These are phyloP conservation scores for Amanita rimosa DNA, from an alignment of 768 basidiomycete species.

Conservation along the genomic window DNA sequence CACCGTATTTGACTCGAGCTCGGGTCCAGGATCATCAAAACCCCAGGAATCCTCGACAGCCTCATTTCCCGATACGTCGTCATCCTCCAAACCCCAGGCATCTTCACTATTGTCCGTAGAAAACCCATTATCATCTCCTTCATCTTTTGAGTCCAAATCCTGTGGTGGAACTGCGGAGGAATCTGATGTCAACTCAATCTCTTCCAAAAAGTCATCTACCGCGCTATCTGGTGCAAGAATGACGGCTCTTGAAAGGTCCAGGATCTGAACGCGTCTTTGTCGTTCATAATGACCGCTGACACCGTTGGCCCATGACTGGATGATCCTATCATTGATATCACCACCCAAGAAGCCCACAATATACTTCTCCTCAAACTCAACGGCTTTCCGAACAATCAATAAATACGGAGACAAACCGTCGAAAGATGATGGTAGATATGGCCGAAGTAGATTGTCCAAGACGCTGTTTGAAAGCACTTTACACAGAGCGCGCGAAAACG, in stretches of 20 bases:
- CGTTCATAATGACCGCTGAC: constrained; percentile 71
- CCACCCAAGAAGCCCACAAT: constrained; percentile 39
- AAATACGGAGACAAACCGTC: constrained; percentile 52
- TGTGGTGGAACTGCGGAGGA: constrained; percentile 19
- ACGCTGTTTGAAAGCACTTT: constrained; percentile 50
- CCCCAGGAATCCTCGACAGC: constrained; percentile 37
- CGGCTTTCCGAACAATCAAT: constrained; percentile 40
- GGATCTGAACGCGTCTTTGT: constrained; percentile 52
- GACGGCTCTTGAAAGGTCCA: constrained; percentile 48
- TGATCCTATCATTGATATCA: constrained; percentile 33
- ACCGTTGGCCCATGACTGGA: constrained; percentile 60
- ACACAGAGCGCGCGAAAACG: constrained; percentile 46
- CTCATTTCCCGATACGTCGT: constrained; percentile 14
- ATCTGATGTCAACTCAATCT: constrained; percentile 22
- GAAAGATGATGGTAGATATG: constrained; percentile 59
- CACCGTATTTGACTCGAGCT: constrained; percentile 9
- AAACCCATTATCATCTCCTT: not conserved
- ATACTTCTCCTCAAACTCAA: constrained; percentile 52
- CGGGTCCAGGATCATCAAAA: constrained; percentile 31
- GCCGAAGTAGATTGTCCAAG: constrained; percentile 55
- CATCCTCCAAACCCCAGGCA: constrained; percentile 29
- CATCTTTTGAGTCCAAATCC: constrained; percentile 12
- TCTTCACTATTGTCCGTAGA: constrained; percentile 1
- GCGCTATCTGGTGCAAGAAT: constrained; percentile 33
- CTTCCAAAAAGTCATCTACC: constrained; percentile 29